Conservation (phyloP, 371 early-diverging fungal species). For the Apophysomyces variabilis region DNA sequence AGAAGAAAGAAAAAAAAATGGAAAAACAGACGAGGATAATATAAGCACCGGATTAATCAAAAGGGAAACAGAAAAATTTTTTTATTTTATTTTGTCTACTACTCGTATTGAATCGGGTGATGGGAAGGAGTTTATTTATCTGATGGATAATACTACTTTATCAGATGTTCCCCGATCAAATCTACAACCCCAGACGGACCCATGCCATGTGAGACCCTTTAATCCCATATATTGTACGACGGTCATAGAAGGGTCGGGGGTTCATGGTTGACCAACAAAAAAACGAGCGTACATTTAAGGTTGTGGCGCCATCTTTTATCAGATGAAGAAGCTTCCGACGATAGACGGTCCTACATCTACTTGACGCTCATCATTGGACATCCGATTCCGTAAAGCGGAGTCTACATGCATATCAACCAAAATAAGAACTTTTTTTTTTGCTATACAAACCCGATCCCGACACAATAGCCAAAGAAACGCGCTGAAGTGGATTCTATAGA, state of each 20-base stretch:
- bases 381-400: constrained; percentile 1
- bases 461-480: not conserved
- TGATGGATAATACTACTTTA: constrained; percentile 2
- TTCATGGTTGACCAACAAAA: not conserved
- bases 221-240: not conserved
- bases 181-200: constrained; percentile 2
- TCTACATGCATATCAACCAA: not conserved
- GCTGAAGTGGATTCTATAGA: not conserved
- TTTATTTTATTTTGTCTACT: constrained; percentile 4
- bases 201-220: not conserved
- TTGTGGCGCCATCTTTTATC: constrained; percentile 8
- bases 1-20: constrained; percentile 18
- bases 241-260: constrained; percentile 1
- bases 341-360: constrained; percentile 11
- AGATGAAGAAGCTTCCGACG: constrained; percentile 1
- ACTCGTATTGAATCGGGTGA: not conserved
- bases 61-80: not conserved
- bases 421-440: constrained; percentile 1
- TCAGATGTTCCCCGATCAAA: not conserved
- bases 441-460: constrained; percentile 1
- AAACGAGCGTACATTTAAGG: not conserved
- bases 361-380: constrained; percentile 25
- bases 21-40: not conserved
- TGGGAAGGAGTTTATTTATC: constrained; percentile 17
- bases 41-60: not conserved